phyloP scores from a whole-genome alignment of 1,139 yeast species.

The Sugiyamaella novakii region DNA sequence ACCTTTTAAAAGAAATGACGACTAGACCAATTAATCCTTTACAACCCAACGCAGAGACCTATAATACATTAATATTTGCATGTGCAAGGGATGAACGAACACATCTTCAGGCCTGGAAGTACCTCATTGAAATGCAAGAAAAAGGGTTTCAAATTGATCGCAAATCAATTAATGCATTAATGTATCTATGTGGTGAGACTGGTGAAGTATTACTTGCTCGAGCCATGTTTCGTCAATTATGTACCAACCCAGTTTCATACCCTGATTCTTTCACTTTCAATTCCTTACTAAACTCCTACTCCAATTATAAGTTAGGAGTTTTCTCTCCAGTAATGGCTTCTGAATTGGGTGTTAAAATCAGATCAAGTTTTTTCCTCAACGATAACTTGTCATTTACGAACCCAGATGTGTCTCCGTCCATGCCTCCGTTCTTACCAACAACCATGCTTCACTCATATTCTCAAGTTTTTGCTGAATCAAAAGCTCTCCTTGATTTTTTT shows the following conservation, averaged over 20 bases:
- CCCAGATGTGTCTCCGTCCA: slow-evolving; percentile 20
- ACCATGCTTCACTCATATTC: slow-evolving; percentile 45
- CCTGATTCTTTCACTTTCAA: slow-evolving; percentile 39
- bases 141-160: slow-evolving; percentile 49
- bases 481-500: slow-evolving; percentile 71
- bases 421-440: slow-evolving; percentile 72
- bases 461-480: slow-evolving; percentile 70
- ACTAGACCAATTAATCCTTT: slow-evolving; percentile 42
- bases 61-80: slow-evolving; percentile 70
- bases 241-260: slow-evolving; percentile 43
- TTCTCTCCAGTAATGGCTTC: slow-evolving; percentile 42
- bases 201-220: slow-evolving; percentile 78
- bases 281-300: slow-evolving; percentile 41
- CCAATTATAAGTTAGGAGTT: slow-evolving; percentile 37
- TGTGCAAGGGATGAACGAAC: slow-evolving; percentile 60
- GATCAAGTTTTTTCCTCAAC: slow-evolving; percentile 34
- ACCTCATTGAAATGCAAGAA: slow-evolving; percentile 65
- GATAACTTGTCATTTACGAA: slow-evolving; percentile 16
- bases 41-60: slow-evolving; percentile 52
- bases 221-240: slow-evolving; percentile 64
- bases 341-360: slow-evolving; percentile 36
- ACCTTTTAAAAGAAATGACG: slow-evolving; percentile 72
- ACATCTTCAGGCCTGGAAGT: slow-evolving; percentile 71
- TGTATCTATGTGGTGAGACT: slow-evolving; percentile 72
- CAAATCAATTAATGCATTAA: slow-evolving; percentile 64